A percentile compares a stretch with the other conserved stretches of the same genome.
Evolutionary conservation across 345 rosid species (phyloP).

Genomic region (Cardamine resedifolia): DNA sequence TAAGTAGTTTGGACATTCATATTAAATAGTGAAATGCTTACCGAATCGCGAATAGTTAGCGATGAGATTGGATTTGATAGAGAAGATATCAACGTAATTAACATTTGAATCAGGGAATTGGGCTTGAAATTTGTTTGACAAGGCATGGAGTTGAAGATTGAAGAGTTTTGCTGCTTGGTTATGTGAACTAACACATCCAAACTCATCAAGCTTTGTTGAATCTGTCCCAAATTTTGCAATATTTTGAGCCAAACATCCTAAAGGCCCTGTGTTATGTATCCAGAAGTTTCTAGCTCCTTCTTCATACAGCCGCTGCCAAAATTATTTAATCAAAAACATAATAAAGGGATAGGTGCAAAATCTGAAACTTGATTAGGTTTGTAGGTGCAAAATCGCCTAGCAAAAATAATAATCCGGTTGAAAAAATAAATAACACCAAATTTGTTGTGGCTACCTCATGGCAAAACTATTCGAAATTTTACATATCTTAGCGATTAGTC

Average conservation of each 20-base stretch:
- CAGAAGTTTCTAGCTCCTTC: constrained; percentile 90
- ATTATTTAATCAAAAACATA: not conserved
- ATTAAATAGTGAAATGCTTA: constrained; percentile 21
- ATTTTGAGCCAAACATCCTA: constrained; percentile 92
- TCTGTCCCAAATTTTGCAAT: constrained; percentile 83
- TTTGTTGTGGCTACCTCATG: not conserved
- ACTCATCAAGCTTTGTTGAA: constrained; percentile 77
- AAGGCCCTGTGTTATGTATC: constrained; percentile 95
- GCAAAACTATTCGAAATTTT: not conserved
- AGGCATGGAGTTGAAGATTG: constrained; percentile 87
- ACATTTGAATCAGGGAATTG: constrained; percentile 59
- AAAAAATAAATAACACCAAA: too few species aligned
- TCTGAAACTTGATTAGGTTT: not conserved
- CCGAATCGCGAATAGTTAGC: constrained; percentile 76
- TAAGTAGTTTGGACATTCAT: not conserved
- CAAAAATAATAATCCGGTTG: too few species aligned
- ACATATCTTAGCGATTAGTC: not conserved
- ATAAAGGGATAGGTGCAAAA: not conserved
- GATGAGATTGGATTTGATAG: constrained; percentile 70
- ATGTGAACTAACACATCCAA: constrained; percentile 74
- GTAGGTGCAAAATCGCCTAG: not conserved
- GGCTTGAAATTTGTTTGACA: constrained; percentile 63
- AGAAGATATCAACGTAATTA: constrained; percentile 76
- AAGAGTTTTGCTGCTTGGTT: constrained; percentile 86
- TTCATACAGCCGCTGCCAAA: constrained; percentile 74